Conservation (phyloP, 305 asterid genomes). For the Salvia sclarea region DNA sequence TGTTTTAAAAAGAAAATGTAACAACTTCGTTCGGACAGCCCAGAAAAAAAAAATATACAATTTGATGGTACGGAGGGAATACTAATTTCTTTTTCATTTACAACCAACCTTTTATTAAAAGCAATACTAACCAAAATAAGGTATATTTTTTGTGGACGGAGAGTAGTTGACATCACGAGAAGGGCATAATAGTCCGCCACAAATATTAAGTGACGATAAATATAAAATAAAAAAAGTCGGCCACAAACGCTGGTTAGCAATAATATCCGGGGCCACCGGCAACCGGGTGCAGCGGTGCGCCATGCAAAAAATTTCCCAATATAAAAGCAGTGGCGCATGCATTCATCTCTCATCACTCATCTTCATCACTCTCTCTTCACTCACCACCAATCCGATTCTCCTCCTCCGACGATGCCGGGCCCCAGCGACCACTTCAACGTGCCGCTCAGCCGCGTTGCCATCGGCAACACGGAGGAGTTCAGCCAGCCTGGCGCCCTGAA, state of each 20-base stretch:
- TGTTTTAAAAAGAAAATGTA: no score
- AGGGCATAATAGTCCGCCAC: neutral
- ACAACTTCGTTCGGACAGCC: no score
- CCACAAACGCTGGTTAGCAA: neutral
- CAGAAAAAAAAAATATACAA: no score
- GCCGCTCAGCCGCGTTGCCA: constrained; percentile 48
- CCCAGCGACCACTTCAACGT: constrained; percentile 47
- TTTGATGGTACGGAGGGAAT: no score
- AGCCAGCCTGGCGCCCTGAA: constrained; percentile 51
- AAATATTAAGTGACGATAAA: neutral
- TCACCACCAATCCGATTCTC: neutral
- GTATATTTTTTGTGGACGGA: no score
- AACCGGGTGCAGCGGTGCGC: constrained; percentile 36
- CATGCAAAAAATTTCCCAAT: constrained; percentile 30
- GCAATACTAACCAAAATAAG: no score
- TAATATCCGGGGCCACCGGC: constrained; percentile 26
- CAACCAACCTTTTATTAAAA: no score
- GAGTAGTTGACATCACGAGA: neutral
- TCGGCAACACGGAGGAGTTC: constrained; percentile 45
- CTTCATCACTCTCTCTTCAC: constrained; percentile 6
- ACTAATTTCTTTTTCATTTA: no score
- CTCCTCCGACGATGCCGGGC: constrained; percentile 42
- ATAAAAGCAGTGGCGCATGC: constrained; percentile 32
- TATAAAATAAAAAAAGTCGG: neutral
- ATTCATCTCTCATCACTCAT: constrained; percentile 23